Base-by-base conservation (phyloP, 805 yeast species). In the Schwanniomyces vanrijiae region DNA sequence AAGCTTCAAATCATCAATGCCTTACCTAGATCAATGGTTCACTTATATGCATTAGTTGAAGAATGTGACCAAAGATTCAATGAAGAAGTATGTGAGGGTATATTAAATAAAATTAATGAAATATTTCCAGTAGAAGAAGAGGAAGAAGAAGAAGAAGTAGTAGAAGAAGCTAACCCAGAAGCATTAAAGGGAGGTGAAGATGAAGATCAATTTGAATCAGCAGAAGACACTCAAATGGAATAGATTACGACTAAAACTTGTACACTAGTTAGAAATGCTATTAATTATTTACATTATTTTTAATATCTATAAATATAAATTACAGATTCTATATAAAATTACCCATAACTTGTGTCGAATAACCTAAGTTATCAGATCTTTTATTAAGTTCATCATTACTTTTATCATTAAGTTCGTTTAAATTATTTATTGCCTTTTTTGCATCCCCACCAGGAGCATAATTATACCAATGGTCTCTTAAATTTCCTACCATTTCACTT, bases 11-110 rank as follows among this genome's bases (percentile, higher is more conserved):
- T 92, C 34, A 77, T 91, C 46, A 91, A 92, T 62, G 73, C 83
- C 6, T 75, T 89, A 24, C 99, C 99, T 1, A 73, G 84, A 40
- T 81, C 89, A 4, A 69, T 89, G 74, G 97, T 91, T 10, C 84
- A 81, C 31, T 72, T 92, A 43, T 90, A 83, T 61, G 77, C 94
- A 0, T 69, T 92, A 24, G 82, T 92, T 1, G 99, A 92, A 61
- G 98, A 94, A 61, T 92, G 96, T 65, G 99, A 92, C 55, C 83
- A 81, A 51, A 75, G 99, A 55, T 86, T 90, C 56, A 68, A 71
- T n/a, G 88, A 87, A 49, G 86, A 80, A 1, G 76, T 83, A 49
- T 75, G 88, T 42, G 78, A 82, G 40, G 69, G 71, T 3, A 77
- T 92, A 2, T 52, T 92, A 25, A 78, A 69, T 4, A 75, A 83